Evolutionary conservation across 768 basidiomycete species (phyloP), one percentile per base, ranked within the genome.

Genomic region (Melanogaster broomeanus): DNA sequence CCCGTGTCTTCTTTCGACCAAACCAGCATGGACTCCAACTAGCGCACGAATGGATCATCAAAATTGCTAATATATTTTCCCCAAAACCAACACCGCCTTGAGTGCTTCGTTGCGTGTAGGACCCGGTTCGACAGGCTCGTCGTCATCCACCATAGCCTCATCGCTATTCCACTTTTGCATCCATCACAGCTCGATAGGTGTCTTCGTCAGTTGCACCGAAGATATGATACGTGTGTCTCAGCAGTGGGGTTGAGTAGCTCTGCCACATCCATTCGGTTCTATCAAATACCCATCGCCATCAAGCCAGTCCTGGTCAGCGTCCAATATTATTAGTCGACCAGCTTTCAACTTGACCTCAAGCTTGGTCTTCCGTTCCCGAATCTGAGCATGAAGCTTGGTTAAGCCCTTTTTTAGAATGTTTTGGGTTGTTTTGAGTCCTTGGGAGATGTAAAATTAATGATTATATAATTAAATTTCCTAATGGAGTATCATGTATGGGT

Each of bases 41-140:
- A 55, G 34, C 53, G 48, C 6, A 61, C 58, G 31, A 56, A 68
- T 2, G 56, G 52, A 39, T 63, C 57, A 49, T 64, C 51, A 10
- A 59, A 27, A 41, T 57, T 51, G 9, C 42, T 28, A 30, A 64
- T n/a, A 45, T 60, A 66, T 6, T 39, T 49, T 22, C n/a, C 53
- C 50, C 12, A 69, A 41, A 1, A 55, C 61, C 25, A 48, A 38
- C n/a, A 52, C 60, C 15, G 64, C 60, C 13, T 40, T 22, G 12
- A 67, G 58, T 38, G 64, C 57, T 42, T 65, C 63, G 22, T 39
- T 18, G 49, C 56, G 45, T 30, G 56, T 58, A 38, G 64, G 60
- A n/a, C 56, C 49, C 31, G 46, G 45, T 33, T 22, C 45, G 16
- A 30, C 22, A 27, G 30, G 15, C 18, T 18, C 30, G 18, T 11